Evolutionary conservation across 176 grass and related monocot genomes (phyloP), one percentile per base, ranked within the genome.

Genomic region (Musa schizocarpa): DNA sequence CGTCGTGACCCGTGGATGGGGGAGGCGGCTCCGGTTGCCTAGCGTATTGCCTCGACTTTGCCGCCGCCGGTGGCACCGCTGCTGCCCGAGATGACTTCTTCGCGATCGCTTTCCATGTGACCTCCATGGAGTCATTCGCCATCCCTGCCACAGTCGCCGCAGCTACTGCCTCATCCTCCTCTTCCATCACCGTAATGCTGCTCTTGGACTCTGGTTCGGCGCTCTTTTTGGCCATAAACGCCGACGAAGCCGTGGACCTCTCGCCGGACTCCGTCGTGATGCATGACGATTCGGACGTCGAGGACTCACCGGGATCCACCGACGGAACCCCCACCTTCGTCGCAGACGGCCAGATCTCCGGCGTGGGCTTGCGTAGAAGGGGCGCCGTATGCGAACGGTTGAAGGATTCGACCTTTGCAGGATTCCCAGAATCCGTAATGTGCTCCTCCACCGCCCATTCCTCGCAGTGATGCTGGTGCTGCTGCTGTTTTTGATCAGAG

Each of bases 41-140:
- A 0, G 14, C 73, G 11, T 12, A 7, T 8, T n/a, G 2, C 25
- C 12, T 13, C 54, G 14, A 20, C 4, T 25, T 29, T 1, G 73
- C 17, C 4, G 51, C 34, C 8, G 54, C 34, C 0, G 77, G 16
- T 16, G 70, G 52, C 0, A 78, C 43, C 2, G 17, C 16, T 11
- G 10, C 48, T 25, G 23, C 17, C 6, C 81, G 68, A 1, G 89
- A 82, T n/a, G 79, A 87, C 76, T 88, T 96, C 50, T 82, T 72
- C 88, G 88, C 85, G 81, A 93, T 98, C 63, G 90, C 84, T 54
- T 83, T 91, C 90, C 94, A 98, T 53, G 86, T 98, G 25, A 86
- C 90, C 19, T 98, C 94, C 82, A 98, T 14, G 57, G 92, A 92
- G 63, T 93, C 84, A 69, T 86, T 84, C 22, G 48, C 71, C 48